phyloP scores from a whole-genome alignment of 1,139 yeast genomes.

The Debaryomycetaceae sp. region DNA sequence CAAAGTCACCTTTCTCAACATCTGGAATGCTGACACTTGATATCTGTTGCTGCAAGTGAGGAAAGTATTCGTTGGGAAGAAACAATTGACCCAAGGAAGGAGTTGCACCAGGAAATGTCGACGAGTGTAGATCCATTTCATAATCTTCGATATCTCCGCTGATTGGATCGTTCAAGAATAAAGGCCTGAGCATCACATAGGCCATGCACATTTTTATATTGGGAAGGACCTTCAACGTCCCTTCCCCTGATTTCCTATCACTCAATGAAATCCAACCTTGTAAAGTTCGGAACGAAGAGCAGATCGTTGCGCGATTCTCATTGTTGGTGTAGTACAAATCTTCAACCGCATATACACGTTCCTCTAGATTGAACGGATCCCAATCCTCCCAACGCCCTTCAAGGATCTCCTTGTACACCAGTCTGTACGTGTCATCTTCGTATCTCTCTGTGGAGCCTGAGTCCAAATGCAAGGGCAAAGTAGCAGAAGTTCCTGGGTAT shows the following conservation, averaged over 20 bases:
- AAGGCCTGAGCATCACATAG: conserved; percentile 41
- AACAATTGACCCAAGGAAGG: conserved; percentile 21
- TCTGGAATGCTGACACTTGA: conserved; percentile 28
- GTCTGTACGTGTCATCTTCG: conserved; percentile 22
- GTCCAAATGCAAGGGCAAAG: conserved; percentile 37
- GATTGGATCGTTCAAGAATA: conserved; percentile 25
- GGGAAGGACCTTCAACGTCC: conserved; percentile 41
- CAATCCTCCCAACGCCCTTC: conserved; percentile 45
- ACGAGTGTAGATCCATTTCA: conserved; percentile 19
- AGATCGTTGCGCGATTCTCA: conserved; percentile 23
- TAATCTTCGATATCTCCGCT: conserved; percentile 14
- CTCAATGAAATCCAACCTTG: conserved; percentile 29
- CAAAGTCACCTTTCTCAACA: conserved; percentile 37
- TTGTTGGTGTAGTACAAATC: conserved; percentile 25
- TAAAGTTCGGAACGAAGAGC: conserved; percentile 40
- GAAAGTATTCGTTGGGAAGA: conserved; percentile 15
- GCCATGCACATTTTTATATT: conserved; percentile 32
- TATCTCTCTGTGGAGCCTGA: conserved; percentile 42
- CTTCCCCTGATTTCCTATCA: conserved; percentile 32
- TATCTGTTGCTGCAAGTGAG: conserved; percentile 21
- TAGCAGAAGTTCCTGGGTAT: conserved; percentile 33
- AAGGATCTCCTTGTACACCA: conserved; percentile 32
- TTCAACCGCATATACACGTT: conserved; percentile 29
- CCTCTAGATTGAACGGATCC: conserved; percentile 39
- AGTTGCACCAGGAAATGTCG: conserved; percentile 20